Evolutionary conservation across 2,329 filamentous ascomycete species (phyloP).

Genomic region (Exophiala bonariae): DNA sequence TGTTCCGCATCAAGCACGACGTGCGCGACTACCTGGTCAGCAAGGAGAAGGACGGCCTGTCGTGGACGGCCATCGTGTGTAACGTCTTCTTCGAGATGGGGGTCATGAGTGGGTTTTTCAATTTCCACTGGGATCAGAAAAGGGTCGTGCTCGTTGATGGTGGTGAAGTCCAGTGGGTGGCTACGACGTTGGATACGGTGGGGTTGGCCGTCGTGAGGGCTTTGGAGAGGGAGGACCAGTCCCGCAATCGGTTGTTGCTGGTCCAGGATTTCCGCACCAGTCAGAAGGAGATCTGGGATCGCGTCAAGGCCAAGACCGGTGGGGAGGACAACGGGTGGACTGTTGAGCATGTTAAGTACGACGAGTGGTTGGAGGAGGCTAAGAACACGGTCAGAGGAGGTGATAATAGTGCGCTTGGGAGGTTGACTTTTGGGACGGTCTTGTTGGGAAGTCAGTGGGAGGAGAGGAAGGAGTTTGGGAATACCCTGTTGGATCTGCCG

Average conservation of each 20-base stretch:
- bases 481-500: conserved; percentile 15
- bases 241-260: conserved; percentile 53
- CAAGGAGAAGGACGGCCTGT: conserved; percentile 18
- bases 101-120: conserved; percentile 41
- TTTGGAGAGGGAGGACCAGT: conserved; percentile 50
- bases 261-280: conserved; percentile 47
- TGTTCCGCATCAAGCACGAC: conserved; percentile 33
- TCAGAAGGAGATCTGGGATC: conserved; percentile 42
- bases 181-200: conserved; percentile 50
- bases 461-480: conserved; percentile 12
- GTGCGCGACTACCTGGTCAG: conserved; percentile 32
- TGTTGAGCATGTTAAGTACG: conserved; percentile 12
- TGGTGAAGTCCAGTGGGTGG: conserved; percentile 49
- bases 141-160: conserved; percentile 49
- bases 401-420: conserved; percentile 17
- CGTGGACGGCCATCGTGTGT: conserved; percentile 34
- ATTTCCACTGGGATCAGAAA: conserved; percentile 42
- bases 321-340: conserved; percentile 11
- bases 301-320: conserved; percentile 23
- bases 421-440: conserved; percentile 19
- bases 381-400: conserved; percentile 12
- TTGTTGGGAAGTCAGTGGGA: conserved; percentile 14
- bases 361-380: conserved; percentile 13
- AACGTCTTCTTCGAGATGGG: conserved; percentile 39
- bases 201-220: conserved; percentile 51